phyloP scores from a whole-genome alignment of 805 yeast genomes.

The Pichia gijzeniarum region DNA sequence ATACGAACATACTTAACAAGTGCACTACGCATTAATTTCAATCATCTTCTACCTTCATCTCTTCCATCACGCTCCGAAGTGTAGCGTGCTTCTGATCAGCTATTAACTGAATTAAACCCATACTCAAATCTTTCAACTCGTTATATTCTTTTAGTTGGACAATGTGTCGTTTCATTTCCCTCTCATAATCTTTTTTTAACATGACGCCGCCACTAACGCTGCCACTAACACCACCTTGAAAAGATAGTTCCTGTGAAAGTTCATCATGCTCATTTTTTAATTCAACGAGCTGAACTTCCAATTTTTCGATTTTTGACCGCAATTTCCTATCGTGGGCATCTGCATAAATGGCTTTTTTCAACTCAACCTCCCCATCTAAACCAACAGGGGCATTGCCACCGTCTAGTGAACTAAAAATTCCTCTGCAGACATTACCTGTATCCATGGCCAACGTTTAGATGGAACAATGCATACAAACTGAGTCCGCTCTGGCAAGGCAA shows the following conservation, averaged over 20 bases:
- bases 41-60: conserved; percentile 38
- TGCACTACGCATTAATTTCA: neutral
- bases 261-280: conserved; percentile 18
- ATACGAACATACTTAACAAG: no score
- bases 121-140: conserved; percentile 56
- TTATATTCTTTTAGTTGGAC: conserved; percentile 48
- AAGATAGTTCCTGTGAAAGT: conserved; percentile 16
- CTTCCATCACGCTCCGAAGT: conserved; percentile 43
- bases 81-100: conserved; percentile 50
- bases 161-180: conserved; percentile 46
- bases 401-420: no score
- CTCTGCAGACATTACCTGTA: no score
- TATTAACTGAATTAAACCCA: conserved; percentile 49
- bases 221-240: neutral
- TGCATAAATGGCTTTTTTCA: neutral
- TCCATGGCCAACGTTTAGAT: no score
- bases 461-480: no score
- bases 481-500: no score
- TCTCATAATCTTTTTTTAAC: conserved; percentile 22
- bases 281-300: conserved; percentile 37
- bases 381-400: no score
- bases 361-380: neutral
- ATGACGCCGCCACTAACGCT: conserved; percentile 8
- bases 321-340: conserved; percentile 32
- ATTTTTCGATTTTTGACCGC: conserved; percentile 37